Conservation (phyloP, 371 early-diverging fungal genomes). For the Conidiobolus incongruus region DNA sequence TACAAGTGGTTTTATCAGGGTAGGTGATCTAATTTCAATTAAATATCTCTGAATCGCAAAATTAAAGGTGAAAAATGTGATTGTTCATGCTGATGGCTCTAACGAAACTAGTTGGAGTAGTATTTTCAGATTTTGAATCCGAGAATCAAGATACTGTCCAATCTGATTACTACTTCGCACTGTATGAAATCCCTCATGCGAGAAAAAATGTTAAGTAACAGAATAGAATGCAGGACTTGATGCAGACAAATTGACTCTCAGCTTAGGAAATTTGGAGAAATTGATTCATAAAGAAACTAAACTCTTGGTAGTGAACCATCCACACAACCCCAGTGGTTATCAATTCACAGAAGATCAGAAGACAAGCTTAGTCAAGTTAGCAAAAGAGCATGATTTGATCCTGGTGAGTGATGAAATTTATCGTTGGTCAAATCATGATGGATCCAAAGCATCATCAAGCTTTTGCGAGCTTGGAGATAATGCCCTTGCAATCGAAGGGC, state of each 20-base stretch:
- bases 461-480: background rate
- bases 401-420: background rate
- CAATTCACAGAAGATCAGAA: background rate
- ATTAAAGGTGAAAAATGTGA: background rate
- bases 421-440: background rate
- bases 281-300: background rate
- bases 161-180: background rate
- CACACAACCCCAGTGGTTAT: background rate
- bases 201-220: background rate
- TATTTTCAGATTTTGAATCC: background rate
- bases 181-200: background rate
- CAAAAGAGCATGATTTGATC: background rate
- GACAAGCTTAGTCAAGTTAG: background rate
- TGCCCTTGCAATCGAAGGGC: background rate
- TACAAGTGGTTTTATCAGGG: background rate
- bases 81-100: background rate
- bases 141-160: background rate
- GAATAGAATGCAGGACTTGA: background rate
- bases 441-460: background rate
- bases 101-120: background rate
- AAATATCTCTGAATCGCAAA: background rate
- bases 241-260: background rate
- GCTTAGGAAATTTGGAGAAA: background rate
- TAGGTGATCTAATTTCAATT: background rate
- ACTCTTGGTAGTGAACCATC: background rate